Evolutionary conservation across 345 rosid genomes (phyloP).

Genomic region (Capsella bursapastoris): DNA sequence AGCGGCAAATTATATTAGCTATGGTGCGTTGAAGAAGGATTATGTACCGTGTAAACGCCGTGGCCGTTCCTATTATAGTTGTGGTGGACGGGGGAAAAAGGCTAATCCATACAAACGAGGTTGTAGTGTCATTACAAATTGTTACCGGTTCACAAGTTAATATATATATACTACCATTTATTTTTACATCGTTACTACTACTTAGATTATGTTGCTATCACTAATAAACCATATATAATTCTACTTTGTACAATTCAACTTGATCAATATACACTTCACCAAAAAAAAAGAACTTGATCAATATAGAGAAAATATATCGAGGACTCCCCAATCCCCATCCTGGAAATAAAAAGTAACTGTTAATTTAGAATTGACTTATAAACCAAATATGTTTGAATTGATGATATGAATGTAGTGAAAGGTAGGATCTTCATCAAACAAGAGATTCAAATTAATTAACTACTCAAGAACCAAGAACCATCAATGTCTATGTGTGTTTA

Average conservation of each 20-base stretch:
- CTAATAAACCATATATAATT: too few species aligned
- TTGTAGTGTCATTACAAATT: constrained; percentile 48
- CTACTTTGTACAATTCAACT: too few species aligned
- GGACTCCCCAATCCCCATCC: background rate
- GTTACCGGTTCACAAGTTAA: constrained; percentile 37
- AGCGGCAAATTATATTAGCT: constrained; percentile 49
- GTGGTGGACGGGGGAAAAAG: constrained; percentile 33
- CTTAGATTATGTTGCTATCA: background rate
- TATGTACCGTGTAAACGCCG: constrained; percentile 47
- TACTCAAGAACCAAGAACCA: background rate
- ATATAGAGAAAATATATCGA: background rate
- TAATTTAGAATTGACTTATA: background rate
- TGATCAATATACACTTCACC: background rate
- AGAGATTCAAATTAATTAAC: background rate
- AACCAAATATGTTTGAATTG: background rate
- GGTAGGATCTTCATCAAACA: background rate
- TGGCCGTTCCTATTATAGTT: constrained; percentile 53
- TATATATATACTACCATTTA: background rate
- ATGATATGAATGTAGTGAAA: too few species aligned
- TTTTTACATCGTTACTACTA: background rate
- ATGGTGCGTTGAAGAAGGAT: constrained; percentile 41
- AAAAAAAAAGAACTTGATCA: background rate
- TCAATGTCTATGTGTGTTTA: too few species aligned
- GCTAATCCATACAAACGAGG: constrained; percentile 56
- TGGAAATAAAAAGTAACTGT: background rate